Conservation (phyloP, 1,284 basidiomycete genomes). For the Leccinum huronense region DNA sequence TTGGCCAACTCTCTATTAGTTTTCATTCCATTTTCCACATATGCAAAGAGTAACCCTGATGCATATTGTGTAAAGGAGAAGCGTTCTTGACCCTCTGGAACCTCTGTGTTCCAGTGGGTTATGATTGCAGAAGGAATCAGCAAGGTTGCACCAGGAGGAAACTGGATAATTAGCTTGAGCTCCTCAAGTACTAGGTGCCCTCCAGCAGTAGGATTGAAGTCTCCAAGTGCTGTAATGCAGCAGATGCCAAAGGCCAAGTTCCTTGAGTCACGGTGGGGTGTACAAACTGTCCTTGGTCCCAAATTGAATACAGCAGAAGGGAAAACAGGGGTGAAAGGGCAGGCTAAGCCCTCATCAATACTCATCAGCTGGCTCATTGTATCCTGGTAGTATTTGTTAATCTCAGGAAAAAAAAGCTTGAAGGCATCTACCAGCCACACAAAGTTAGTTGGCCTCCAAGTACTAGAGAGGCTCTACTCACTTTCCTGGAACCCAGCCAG, state of each 20-base stretch:
- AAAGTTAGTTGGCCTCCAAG: no score
- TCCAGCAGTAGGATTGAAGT: background rate
- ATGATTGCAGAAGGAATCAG: background rate
- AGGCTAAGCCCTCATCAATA: no score
- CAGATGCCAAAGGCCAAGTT: constrained; percentile 4
- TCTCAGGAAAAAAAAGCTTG: no score
- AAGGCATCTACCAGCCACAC: no score
- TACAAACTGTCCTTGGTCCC: background rate
- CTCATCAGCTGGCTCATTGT: no score
- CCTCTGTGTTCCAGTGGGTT: background rate
- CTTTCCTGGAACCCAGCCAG: no score
- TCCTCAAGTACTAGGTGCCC: constrained; percentile 4
- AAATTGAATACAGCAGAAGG: constrained; percentile 4
- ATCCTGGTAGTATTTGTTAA: no score
- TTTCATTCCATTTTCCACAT: constrained; percentile 3
- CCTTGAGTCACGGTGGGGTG: background rate
- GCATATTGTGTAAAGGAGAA: constrained; percentile 7
- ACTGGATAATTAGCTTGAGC: background rate
- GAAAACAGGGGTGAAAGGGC: background rate
- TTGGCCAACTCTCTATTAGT: background rate
- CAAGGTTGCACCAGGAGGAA: background rate
- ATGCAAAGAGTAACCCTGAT: background rate
- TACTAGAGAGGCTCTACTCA: no score
- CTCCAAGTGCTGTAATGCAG: background rate
- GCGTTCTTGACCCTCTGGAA: background rate